Base-by-base conservation (phyloP, 129 eudicot genomes). In the Chrysanthemum makinoi region DNA sequence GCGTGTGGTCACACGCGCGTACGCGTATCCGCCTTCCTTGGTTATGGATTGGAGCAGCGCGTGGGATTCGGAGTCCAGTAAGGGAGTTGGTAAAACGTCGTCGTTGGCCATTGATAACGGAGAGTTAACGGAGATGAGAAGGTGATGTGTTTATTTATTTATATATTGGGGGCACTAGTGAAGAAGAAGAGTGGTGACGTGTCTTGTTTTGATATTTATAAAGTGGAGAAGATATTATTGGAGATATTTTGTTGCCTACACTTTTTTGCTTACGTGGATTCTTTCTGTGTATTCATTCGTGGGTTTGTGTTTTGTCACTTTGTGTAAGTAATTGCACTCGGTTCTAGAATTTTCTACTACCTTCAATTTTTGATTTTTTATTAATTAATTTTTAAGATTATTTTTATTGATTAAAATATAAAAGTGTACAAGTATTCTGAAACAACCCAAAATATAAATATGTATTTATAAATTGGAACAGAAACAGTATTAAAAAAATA, bases 1-100 rank as follows among this genome's bases (percentile, higher is more conserved):
- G 26, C 79, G 83, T 18, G 88, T 57, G 11, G 80, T 81, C 89
- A 90, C 82, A 56, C 85, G 56, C 26, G 81, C 86, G 75, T 82
- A 95, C 19, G 89, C 94, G 72, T 95, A 88, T 44, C 99, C 99
- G 7, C 99, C 99, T 74, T 95, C 86, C 33, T 79, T 82, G 11
- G 93, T 76, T 48, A 90, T 84, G 14, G 24, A 24, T 5, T 86
- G 89, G 66, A 95, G 87, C 49, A 94, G 78, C 11, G 59, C 5
- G 11, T 62, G 60, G 1, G 78, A 44, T 59, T 74, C 63, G 53
- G 70, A 65, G 72, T 81, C 86, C 5, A 92, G 70, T 3, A 76
- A 19, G 51, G 98, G 98, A 22, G 96, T 86, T 56, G 72, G 64
- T 15, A 86, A 65, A 46, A 69, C 77, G 22, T 61, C 70, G 56